Base-by-base conservation (phyloP, 805 yeast genomes). In the Schwanniomyces pseudopolymorphus region DNA sequence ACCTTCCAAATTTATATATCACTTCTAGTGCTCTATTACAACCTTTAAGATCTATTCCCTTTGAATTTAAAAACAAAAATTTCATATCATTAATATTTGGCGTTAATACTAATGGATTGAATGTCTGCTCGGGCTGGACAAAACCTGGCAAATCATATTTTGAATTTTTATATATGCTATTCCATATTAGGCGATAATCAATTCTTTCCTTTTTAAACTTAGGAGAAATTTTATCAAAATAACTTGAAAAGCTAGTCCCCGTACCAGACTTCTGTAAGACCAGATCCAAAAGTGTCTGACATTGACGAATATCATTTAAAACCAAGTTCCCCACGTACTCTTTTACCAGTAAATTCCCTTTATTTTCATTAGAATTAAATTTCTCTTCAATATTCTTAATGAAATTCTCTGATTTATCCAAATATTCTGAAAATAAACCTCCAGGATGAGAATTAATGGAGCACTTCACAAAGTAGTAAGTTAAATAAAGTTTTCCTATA, bases 1-100 rank as follows among this genome's bases (percentile, higher is more conserved):
- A 31, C 22, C 26, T 48, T 11, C 51, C 51, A 33, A 42, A 46
- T 10, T 40, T 28, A 20, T 28, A 36, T 19, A 46, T 21, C n/a
- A 39, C 46, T 25, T 35, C 22, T 21, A 46, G 21, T 26, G 39
- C 38, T 2, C 6, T 27, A 3, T n/a, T 27, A n/a, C 19, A 27
- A 13, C 13, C n/a, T 3, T n/a, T 22, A 10, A 14, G 2, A n/a
- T 22, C 31, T 3, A 36, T 2, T 5, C 14, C 14, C 7, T 21
- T 21, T 13, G n/a, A 21, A 36, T 36, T 25, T n/a, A 20, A 9
- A 36, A n/a, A 33, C 20, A 33, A 36, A 36, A 11, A 20, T 13
- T 21, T 22, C 20, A 22, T 22, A 22, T 22, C 20, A 22, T 38
- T 24, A 24, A 22, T 24, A 21, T 24, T 38, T 2, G 19, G n/a